Conservation (phyloP, 179 eudicot species). For the Monotropa hypopitys region DNA sequence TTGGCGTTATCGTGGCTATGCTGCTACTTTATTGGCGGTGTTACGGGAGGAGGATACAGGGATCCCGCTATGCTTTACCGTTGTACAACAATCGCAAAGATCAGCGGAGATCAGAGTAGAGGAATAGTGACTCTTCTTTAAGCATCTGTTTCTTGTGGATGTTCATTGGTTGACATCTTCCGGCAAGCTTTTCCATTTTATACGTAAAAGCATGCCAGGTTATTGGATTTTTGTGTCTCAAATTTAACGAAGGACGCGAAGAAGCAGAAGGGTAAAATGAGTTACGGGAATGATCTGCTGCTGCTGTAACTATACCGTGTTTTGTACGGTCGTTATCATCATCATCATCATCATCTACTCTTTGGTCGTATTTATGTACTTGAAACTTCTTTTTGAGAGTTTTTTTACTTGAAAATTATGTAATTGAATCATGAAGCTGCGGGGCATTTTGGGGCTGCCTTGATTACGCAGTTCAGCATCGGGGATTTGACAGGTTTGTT, state of each 20-base stretch:
- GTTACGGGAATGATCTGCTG: not conserved
- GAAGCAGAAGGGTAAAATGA: not conserved
- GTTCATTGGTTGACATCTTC: not conserved
- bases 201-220: not conserved
- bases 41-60: slow-evolving; percentile 60
- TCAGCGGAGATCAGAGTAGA: slow-evolving; percentile 59
- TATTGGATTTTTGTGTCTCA: not conserved
- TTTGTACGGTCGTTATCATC: not conserved
- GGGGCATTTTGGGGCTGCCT: not conserved
- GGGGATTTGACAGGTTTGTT: not conserved
- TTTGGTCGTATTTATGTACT: not conserved
- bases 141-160: not conserved
- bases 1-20: slow-evolving; percentile 31
- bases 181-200: slow-evolving; percentile 11
- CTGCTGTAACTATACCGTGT: slow-evolving; percentile 6
- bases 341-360: not conserved
- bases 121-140: not conserved
- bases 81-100: slow-evolving; percentile 54
- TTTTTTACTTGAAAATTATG: not conserved
- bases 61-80: slow-evolving; percentile 54
- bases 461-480: not conserved
- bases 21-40: slow-evolving; percentile 80
- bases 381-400: too few relatives aligned
- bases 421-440: not conserved
- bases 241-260: not conserved